Base-by-base conservation (phyloP, 2,329 filamentous ascomycete genomes). In the Botrytis byssoidea region DNA sequence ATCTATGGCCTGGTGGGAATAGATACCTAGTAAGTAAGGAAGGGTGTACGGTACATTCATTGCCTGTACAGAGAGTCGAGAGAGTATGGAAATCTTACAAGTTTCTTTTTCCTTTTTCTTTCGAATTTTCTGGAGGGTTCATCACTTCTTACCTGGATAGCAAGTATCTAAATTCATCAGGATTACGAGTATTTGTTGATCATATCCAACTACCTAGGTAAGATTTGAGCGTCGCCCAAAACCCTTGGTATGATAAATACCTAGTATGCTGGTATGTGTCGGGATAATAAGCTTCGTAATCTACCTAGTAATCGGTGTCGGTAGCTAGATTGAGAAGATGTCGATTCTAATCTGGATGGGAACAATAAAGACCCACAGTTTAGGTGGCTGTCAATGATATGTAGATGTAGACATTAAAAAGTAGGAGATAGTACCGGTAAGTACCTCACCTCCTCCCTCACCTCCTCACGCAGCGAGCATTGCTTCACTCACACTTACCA, bases 221-320 rank as follows among this genome's bases (percentile, higher is more conserved):
- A 48, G 46, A 9, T 25, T 51, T 6, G 46, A 48, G 46, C 4
- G 46, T 10, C 7, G 18, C 42, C 42, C 42, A 18, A 18, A 44
- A 18, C 18, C 7, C 42, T 20, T 7, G 42, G 42, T 20, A 44
- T 46, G 44, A 9, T 46, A 22, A 46, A 46, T 46, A 40, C 37
- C 37, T 40, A 12, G 37, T 12, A 48, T 22, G 44, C 44, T 48
- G 32, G 32, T 32, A 48, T 48, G 44, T 51, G 48, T 51, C 48
- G 48, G 48, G 48, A 61, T 61, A 61, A 61, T 40, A 40, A 61
- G 35, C 35, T 61, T 61, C 59, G 59, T 40, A 61, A 61, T 40
- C 37, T 63, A 42, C 60, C 60, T 63, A 42, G 59, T 40, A 18
- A 64, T 64, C 60, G 60, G 64, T 44, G 37, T 65, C 42, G 63